Conservation (phyloP, 495 filamentous ascomycete genomes). For the Ramalina intermedia region DNA sequence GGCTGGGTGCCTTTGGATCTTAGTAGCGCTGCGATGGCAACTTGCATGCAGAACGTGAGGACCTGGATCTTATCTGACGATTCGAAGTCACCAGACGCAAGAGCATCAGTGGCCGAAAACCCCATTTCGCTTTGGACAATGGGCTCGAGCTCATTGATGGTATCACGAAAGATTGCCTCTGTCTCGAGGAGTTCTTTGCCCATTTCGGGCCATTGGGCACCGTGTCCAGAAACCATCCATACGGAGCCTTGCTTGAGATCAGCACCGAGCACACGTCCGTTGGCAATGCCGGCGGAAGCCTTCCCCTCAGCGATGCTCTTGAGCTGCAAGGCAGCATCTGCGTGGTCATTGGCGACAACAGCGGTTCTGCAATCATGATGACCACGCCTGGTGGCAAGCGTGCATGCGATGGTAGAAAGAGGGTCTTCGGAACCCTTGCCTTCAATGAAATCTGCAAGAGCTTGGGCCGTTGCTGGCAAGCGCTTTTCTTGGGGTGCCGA, state of each 20-base stretch:
- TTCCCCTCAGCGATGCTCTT: constrained; percentile 12
- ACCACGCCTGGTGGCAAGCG: constrained; percentile 18
- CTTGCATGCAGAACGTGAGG: constrained; percentile 22
- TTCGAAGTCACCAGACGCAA: constrained; percentile 18
- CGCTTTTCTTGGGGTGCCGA: constrained; percentile 25
- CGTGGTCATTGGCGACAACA: constrained; percentile 12
- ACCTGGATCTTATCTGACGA: constrained; percentile 20
- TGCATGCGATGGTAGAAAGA: constrained; percentile 6
- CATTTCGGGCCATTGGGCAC: constrained; percentile 12
- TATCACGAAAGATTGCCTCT: constrained; percentile 2
- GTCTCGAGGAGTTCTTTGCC: constrained; percentile 3
- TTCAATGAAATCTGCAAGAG: constrained; percentile 4
- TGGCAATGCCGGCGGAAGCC: neutral
- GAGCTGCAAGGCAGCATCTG: constrained; percentile 12
- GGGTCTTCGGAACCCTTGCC: constrained; percentile 10
- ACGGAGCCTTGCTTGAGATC: constrained; percentile 1
- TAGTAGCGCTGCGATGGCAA: constrained; percentile 18
- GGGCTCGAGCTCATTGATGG: constrained; percentile 3
- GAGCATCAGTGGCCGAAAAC: constrained; percentile 20
- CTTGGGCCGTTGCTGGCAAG: constrained; percentile 2
- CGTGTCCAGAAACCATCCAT: constrained; percentile 13
- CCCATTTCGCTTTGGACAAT: constrained; percentile 17
- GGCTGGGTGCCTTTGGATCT: constrained; percentile 15
- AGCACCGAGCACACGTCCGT: constrained; percentile 11
- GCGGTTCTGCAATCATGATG: constrained; percentile 20